These are phyloP conservation scores for Postia placenta DNA, from an alignment of 768 basidiomycete species.

Conservation along the genomic window DNA sequence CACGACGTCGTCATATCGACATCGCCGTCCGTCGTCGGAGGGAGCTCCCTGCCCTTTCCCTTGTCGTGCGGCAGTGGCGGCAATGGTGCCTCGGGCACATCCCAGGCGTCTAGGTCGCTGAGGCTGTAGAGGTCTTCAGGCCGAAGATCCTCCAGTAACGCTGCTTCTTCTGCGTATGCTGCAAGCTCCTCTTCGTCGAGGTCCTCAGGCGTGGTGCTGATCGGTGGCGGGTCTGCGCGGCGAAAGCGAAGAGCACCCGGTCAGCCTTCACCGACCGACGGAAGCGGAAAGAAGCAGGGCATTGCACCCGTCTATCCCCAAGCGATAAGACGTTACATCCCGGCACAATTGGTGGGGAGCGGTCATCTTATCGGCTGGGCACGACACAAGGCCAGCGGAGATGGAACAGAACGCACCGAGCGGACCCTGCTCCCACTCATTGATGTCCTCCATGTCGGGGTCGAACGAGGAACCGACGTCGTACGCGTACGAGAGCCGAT, in stretches of 20 bases:
- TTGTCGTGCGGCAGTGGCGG: conserved; percentile 7
- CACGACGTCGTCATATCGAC: conserved; percentile 2
- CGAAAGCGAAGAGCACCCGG: neutral
- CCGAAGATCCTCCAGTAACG: conserved; percentile 23
- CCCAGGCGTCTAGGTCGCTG: conserved; percentile 22
- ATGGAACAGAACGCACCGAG: conserved; percentile 33
- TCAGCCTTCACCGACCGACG: too few relatives aligned
- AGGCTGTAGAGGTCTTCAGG: conserved; percentile 19
- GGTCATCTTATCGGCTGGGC: too few relatives aligned
- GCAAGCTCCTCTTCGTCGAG: conserved; percentile 51
- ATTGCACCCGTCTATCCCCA: too few relatives aligned
- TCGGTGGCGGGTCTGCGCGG: neutral
- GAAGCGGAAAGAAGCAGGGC: neutral
- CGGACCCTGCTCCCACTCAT: conserved; percentile 55
- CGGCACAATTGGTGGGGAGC: too few relatives aligned
- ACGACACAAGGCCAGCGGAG: too few relatives aligned
- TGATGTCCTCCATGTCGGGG: conserved; percentile 61
- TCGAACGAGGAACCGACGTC: conserved; percentile 77
- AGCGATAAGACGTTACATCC: too few relatives aligned
- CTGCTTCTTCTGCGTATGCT: conserved; percentile 52
- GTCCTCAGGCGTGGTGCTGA: conserved; percentile 35
- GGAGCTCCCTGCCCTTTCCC: conserved; percentile 2
- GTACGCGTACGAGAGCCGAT: conserved; percentile 54
- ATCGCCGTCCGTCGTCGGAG: conserved; percentile 2
- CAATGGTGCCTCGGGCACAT: conserved; percentile 11